Conservation (phyloP, 768 basidiomycete genomes). For the Coprinopsis sp. region DNA sequence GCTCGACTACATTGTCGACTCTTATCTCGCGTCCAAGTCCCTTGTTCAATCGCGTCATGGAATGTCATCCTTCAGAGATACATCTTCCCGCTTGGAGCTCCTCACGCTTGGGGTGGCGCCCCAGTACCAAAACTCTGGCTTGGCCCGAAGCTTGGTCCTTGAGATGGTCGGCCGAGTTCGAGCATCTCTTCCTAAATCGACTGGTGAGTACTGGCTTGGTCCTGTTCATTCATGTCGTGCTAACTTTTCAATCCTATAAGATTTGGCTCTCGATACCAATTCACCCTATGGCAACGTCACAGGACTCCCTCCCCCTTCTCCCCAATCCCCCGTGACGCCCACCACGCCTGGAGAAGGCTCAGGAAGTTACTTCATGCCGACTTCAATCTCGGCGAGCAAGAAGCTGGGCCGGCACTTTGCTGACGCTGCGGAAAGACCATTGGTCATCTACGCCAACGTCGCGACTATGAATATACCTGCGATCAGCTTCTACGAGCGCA, state of each 20-base stretch:
- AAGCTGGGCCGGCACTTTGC: no score
- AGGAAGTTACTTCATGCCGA: constrained; percentile 15
- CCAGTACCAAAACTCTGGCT: constrained; percentile 35
- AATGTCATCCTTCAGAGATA: constrained; percentile 10
- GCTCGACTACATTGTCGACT: constrained; percentile 1
- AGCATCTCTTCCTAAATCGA: background rate
- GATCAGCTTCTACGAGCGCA: constrained; percentile 38
- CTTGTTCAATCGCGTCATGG: constrained; percentile 13
- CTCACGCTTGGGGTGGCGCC: constrained; percentile 51
- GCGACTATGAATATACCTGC: constrained; percentile 39
- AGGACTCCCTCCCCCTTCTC: background rate
- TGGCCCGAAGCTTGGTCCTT: constrained; percentile 38
- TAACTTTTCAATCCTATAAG: background rate
- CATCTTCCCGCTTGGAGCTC: constrained; percentile 37
- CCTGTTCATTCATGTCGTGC: background rate
- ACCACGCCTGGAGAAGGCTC: constrained; percentile 8
- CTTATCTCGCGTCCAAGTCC: constrained; percentile 6
- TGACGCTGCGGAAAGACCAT: constrained; percentile 14
- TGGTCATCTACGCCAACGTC: constrained; percentile 40
- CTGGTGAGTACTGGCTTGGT: background rate
- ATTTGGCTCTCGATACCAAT: background rate
- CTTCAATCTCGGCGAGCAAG: constrained; percentile 24
- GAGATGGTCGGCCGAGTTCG: constrained; percentile 1
- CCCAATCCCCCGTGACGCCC: background rate
- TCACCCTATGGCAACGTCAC: background rate